Evolutionary conservation across 1,139 yeast species (phyloP), one percentile per base, ranked within the genome.

Genomic region (Yamadazyma blattariae): DNA sequence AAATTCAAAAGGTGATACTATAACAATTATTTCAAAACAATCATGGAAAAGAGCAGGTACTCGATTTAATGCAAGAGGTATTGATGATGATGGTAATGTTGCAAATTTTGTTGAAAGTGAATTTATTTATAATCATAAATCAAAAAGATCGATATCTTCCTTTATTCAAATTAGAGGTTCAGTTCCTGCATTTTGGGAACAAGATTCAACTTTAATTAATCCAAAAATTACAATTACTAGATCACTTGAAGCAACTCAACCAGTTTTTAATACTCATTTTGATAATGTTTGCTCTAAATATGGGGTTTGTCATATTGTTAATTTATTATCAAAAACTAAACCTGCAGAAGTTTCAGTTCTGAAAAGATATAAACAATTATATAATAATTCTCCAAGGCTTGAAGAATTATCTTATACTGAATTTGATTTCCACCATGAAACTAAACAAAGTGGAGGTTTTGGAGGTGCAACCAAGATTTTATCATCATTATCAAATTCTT

Each of bases 51-150:
- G 97, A 41, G 97, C 98, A 1, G 99, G 99, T 3, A 92, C 98
- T 1, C 71, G 98, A 44, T 92, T 79, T 59, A 87, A 87, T 54
- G 92, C 95, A 1, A 70, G 99, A 51, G 99, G 99, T 30, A 84
- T 90, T 26, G 97, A 92, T 57, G 98, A 92, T 55, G 89, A 86
- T 41, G 96, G 96, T 5, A 77, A 86, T 54, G 97, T 92, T 12
- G 97, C 98, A 22, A 94, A 92, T 59, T 92, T 87, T 57, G 97
- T 92, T 23, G 98, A 92, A 53, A 87, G 97, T 0, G 99, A 94
- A 57, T 74, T 88, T 31, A 82, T 92, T 24, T 78, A 74, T 54
- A 66, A 71, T 36, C 74, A 77, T 2, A 63, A 67, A 10, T 45
- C 64, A 9, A 56, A 55, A 25, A 39, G 51, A 4, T 76, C 76